phyloP scores from a whole-genome alignment of 192 early-diverging fungal species.

The Coemansia nantahalensis region DNA sequence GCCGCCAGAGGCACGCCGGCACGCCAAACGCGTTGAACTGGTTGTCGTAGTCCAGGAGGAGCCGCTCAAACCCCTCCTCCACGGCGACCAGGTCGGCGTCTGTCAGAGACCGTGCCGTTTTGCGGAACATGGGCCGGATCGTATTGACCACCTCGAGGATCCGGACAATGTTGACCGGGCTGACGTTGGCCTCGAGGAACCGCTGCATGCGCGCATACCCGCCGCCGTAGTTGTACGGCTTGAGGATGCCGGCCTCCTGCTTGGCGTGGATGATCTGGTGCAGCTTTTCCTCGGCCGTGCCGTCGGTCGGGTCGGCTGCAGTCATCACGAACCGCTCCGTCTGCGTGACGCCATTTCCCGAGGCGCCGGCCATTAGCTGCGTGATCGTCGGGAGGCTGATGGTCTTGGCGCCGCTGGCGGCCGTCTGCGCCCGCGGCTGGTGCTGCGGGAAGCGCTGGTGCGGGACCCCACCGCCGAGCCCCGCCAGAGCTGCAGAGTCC shows the following conservation, averaged over 20 bases:
- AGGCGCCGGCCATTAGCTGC: constrained; percentile 29
- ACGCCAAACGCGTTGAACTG: constrained; percentile 94
- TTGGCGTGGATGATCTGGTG: constrained; percentile 93
- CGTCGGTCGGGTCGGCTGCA: constrained; percentile 89
- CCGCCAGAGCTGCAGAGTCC: constrained; percentile 8
- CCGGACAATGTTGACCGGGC: constrained; percentile 59
- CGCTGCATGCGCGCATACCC: constrained; percentile 83
- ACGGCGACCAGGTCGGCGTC: constrained; percentile 94
- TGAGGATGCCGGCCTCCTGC: constrained; percentile 91
- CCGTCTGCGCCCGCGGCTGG: not conserved
- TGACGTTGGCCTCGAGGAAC: constrained; percentile 83
- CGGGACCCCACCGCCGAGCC: not conserved
- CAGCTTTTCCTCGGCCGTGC: constrained; percentile 81
- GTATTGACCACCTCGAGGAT: constrained; percentile 86
- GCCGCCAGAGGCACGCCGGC: constrained; percentile 92
- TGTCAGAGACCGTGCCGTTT: constrained; percentile 82
- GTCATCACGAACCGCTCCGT: constrained; percentile 74
- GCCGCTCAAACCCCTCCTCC: constrained; percentile 93
- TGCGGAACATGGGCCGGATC: constrained; percentile 86
- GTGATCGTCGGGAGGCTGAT: constrained; percentile 37
- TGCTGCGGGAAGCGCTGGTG: constrained; percentile 3
- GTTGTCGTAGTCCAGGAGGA: constrained; percentile 93
- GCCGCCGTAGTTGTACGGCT: constrained; percentile 96
- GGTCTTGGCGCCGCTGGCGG: not conserved
- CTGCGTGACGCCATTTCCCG: constrained; percentile 71